Conservation (phyloP, 2,329 filamentous ascomycete species). For the Microdochium trichocladiopsis region DNA sequence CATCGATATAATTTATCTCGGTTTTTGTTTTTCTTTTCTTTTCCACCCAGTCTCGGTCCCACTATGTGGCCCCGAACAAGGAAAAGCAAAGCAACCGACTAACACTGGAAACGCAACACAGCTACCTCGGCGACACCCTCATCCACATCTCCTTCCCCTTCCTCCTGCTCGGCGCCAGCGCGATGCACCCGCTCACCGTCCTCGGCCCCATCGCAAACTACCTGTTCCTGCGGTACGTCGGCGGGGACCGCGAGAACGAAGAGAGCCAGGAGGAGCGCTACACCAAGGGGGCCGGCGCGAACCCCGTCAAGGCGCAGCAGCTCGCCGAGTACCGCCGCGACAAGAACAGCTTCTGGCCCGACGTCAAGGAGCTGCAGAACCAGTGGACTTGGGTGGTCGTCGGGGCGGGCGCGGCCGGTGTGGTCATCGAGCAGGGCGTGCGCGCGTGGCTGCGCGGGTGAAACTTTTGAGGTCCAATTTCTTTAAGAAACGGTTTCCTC, state of each 20-base stretch:
- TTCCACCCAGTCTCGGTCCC: constrained; percentile 2
- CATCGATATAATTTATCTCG: no score
- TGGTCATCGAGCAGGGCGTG: constrained; percentile 32
- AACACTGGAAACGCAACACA: constrained; percentile 15
- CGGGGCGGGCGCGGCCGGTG: constrained; percentile 39
- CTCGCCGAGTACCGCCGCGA: constrained; percentile 41
- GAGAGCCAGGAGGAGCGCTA: constrained; percentile 44
- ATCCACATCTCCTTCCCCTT: constrained; percentile 53
- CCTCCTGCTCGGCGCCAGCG: constrained; percentile 45
- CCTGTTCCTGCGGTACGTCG: constrained; percentile 46
- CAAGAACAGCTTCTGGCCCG: constrained; percentile 56
- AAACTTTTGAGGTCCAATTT: background rate
- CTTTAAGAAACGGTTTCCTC: no score
- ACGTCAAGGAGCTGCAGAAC: constrained; percentile 38
- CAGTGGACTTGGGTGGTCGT: constrained; percentile 49
- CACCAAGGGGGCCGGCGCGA: constrained; percentile 34
- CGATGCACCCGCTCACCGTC: constrained; percentile 45
- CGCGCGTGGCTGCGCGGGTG: background rate
- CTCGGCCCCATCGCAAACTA: constrained; percentile 53
- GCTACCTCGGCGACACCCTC: constrained; percentile 54
- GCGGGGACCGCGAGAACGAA: constrained; percentile 50
- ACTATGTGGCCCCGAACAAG: no score
- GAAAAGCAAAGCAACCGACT: no score
- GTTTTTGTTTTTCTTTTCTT: no score
- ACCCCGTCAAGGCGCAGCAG: constrained; percentile 43